These are phyloP conservation scores for Metschnikowia rubicola DNA, from an alignment of 805 yeast species.

Conservation along the genomic window DNA sequence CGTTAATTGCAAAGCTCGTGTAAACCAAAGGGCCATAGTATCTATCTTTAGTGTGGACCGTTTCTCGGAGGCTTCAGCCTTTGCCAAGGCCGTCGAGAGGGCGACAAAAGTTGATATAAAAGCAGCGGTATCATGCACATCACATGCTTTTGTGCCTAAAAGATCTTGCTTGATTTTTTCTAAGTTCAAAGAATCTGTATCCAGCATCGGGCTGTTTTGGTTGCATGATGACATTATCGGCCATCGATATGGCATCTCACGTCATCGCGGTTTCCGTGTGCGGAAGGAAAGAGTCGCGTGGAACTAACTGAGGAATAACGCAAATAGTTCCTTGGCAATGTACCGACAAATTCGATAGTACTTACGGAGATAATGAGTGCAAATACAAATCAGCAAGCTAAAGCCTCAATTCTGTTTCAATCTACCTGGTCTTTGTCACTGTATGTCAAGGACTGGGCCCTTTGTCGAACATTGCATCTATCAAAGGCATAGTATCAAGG, in stretches of 20 bases:
- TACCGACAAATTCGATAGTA: no score
- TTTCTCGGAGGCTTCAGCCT: slow-evolving; percentile 2
- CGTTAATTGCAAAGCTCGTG: slow-evolving; percentile 47
- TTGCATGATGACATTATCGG: neutral
- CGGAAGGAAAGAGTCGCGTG: neutral
- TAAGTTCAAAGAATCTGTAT: neutral
- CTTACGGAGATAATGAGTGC: no score
- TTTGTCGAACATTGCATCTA: no score
- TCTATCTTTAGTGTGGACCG: slow-evolving; percentile 35
- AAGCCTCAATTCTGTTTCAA: no score
- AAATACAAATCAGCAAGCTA: no score
- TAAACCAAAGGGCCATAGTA: slow-evolving; percentile 60
- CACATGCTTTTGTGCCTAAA: slow-evolving; percentile 1
- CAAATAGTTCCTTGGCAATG: no score
- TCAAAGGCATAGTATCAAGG: no score
- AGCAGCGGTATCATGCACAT: neutral
- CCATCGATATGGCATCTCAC: neutral
- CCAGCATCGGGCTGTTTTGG: neutral
- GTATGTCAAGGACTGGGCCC: no score
- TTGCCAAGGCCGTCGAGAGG: neutral
- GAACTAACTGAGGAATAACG: no score
- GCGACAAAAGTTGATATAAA: slow-evolving; percentile 1
- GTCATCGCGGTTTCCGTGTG: slow-evolving; percentile 5
- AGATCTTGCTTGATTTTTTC: slow-evolving; percentile 4
- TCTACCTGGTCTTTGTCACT: no score